These are phyloP conservation scores for Sicyos baderoa DNA, from an alignment of 306 rosid genomes.

Conservation along the genomic window DNA sequence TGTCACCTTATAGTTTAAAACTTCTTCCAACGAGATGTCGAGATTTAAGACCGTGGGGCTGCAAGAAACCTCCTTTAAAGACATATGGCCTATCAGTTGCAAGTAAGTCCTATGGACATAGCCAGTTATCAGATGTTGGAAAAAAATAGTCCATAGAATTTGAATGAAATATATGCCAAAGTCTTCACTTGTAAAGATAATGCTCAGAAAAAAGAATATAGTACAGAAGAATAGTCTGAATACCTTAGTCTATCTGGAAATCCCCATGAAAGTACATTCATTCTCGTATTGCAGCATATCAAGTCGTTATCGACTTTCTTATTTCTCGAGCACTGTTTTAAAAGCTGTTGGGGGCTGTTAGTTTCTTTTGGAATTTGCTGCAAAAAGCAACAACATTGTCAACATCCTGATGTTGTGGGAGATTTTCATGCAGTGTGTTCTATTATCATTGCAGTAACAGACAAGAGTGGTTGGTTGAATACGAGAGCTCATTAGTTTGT, in stretches of 20 bases:
- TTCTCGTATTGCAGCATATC: not conserved
- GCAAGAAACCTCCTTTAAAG: not conserved
- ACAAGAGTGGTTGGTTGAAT: constrained; percentile 20
- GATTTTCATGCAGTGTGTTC: constrained; percentile 4
- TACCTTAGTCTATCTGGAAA: constrained; percentile 2
- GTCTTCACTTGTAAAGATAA: not conserved
- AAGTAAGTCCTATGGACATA: not conserved
- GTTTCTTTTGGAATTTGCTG: constrained; percentile 2
- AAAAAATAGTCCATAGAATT: not conserved
- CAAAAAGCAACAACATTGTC: constrained; percentile 9
- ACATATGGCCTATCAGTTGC: constrained; percentile 8
- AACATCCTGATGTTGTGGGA: constrained; percentile 6
- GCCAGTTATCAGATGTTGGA: constrained; percentile 1
- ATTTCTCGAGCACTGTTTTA: not conserved
- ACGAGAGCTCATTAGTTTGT: constrained; percentile 11
- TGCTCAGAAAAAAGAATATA: not conserved
- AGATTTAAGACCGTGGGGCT: no score
- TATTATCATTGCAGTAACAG: constrained; percentile 12
- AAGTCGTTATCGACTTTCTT: not conserved
- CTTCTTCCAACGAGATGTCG: no score
- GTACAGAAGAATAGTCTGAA: not conserved
- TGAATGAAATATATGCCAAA: not conserved
- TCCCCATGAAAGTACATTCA: constrained; percentile 3
- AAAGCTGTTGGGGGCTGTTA: not conserved
- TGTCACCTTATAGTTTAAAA: no score